phyloP scores from a whole-genome alignment of 129 eudicot species.

The Chrysanthemum seticuspe region DNA sequence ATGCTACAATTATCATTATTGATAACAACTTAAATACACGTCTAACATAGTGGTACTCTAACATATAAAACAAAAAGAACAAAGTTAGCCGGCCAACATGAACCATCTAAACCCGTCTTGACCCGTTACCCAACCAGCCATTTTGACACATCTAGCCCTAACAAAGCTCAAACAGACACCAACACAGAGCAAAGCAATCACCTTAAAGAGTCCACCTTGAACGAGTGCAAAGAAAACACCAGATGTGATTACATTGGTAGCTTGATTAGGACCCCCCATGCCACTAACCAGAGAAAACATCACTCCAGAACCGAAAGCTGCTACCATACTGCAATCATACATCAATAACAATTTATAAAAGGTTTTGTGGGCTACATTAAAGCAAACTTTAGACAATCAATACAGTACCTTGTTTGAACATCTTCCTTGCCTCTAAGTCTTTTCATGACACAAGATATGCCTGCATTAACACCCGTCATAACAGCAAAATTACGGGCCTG shows the following conservation, averaged over 20 bases:
- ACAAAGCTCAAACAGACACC: not conserved
- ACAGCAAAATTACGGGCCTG: constrained; percentile 90
- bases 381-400: too few relatives aligned
- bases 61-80: too few relatives aligned
- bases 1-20: too few relatives aligned
- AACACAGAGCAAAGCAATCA: constrained; percentile 15
- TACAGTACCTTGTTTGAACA: constrained; percentile 82
- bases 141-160: too few relatives aligned
- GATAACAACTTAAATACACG: too few relatives aligned
- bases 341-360: not conserved
- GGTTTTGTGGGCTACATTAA: too few relatives aligned
- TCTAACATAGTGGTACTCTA: too few relatives aligned
- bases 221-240: constrained; percentile 85
- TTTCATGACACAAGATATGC: constrained; percentile 77
- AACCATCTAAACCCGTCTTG: too few relatives aligned
- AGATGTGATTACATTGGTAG: constrained; percentile 61
- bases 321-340: constrained; percentile 65
- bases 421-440: constrained; percentile 94
- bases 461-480: constrained; percentile 86
- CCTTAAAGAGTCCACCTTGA: constrained; percentile 93
- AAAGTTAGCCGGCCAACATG: too few relatives aligned
- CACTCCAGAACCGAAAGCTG: constrained; percentile 95
- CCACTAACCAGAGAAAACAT: constrained; percentile 91
- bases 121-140: too few relatives aligned
- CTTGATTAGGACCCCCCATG: constrained; percentile 76